Evolutionary conservation across 2,329 filamentous ascomycete species (phyloP).

Genomic region (Alternaria sp.): DNA sequence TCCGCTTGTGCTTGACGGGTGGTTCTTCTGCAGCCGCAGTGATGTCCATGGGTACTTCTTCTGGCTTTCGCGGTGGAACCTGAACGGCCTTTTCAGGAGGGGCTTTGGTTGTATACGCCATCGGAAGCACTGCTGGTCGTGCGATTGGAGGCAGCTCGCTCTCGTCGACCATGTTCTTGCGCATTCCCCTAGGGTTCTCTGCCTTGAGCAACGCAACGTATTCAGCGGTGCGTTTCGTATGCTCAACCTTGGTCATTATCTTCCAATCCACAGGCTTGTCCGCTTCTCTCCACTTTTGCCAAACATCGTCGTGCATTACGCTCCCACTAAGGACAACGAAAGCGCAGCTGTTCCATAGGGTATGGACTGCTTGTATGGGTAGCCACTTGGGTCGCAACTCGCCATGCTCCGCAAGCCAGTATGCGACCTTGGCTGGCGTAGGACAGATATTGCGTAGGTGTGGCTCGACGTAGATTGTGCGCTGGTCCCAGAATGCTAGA

Average conservation of each 20-base stretch:
- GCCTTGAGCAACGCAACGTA: conserved; percentile 35
- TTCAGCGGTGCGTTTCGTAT: conserved; percentile 39
- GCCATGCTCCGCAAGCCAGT: conserved; percentile 40
- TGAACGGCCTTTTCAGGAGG: neutral
- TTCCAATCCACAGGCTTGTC: conserved; percentile 42
- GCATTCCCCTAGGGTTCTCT: conserved; percentile 28
- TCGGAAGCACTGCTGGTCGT: conserved; percentile 24
- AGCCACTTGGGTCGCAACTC: conserved; percentile 40
- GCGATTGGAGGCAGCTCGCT: conserved; percentile 24
- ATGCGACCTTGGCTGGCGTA: conserved; percentile 37
- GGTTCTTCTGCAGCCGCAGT: conserved; percentile 4
- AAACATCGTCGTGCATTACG: conserved; percentile 37
- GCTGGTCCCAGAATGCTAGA: conserved; percentile 44
- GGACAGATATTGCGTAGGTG: conserved; percentile 39
- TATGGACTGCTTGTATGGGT: conserved; percentile 43
- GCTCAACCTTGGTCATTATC: conserved; percentile 45
- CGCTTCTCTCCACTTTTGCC: conserved; percentile 38
- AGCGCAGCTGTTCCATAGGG: conserved; percentile 41
- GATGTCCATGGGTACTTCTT: neutral
- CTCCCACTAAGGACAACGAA: conserved; percentile 44
- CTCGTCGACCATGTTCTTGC: conserved; percentile 5
- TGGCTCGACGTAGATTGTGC: conserved; percentile 48
- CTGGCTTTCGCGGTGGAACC: neutral
- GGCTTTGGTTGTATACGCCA: neutral
- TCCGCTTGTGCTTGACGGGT: conserved; percentile 31